Evolutionary conservation across 169 alveolate genomes (phyloP), one percentile per base, ranked within the genome.

Genomic region (Theileria orientalis): DNA sequence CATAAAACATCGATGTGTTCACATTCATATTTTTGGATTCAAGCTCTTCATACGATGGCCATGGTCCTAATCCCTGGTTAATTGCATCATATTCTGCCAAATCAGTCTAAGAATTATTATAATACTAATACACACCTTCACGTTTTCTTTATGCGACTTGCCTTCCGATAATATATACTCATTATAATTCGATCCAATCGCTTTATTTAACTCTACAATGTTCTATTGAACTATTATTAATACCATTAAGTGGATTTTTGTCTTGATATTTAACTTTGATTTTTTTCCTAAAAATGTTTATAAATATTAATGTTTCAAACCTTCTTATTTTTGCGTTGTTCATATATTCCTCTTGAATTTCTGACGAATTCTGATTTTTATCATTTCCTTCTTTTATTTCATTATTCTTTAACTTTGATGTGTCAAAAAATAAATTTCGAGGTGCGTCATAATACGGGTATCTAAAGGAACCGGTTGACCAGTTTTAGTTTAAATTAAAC

Each of bases 21-120:
- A 82, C 59, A n/a, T 71, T 88, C 61, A 77, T 42, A 7, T 66
- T 68, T 25, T 72, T 69, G 11, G 52, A 41, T 52, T 72, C 44
- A 19, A 84, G 63, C 52, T 88, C 80, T 29, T 76, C 80, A 66
- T 59, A 76, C n/a, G 78, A 74, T 32, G 93, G 93, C 93, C 93
- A 88, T 2, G 91, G 90, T 0, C 87, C 93, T 13, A 88, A 62
- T 6, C 93, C 93, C 42, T 61, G 82, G 37, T 77, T 49, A 9
- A 84, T 62, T 14, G 74, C 78, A 46, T 88, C 93, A 47, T 88
- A 88, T 52, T 78, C 93, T 3, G 93, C 84, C 32, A 88, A 51
- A 30, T 88, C 93, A 68, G 78, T 76, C 83, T 64, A 59, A 78
- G 73, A 63, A 49, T 64, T 67, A 46, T 56, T 87, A 56, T 57